Percentiles rank a stretch among this genome's conserved stretches.
Conservation (phyloP, 306 rosid species). For the Acmispon strigosus region DNA sequence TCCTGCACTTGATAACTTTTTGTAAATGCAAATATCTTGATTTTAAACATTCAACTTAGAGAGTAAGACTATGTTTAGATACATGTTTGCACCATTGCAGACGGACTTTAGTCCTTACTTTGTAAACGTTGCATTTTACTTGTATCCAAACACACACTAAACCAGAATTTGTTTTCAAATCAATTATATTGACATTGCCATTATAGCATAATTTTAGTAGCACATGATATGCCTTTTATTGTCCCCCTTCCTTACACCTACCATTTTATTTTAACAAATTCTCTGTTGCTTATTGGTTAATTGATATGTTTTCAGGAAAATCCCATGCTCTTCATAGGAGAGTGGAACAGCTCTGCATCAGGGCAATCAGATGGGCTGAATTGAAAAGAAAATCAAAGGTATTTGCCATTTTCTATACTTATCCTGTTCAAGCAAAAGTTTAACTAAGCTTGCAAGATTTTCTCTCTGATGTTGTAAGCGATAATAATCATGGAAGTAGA, state of each 20-base stretch:
- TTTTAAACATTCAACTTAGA: too few species aligned
- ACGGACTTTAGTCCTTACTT: too few species aligned
- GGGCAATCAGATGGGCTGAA: slow-evolving; percentile 49
- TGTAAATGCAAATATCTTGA: too few species aligned
- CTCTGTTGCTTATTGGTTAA: background rate
- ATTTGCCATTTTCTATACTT: background rate
- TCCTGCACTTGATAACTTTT: too few species aligned
- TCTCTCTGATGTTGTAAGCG: background rate
- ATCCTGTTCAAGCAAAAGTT: background rate
- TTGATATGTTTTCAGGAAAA: slow-evolving; percentile 32
- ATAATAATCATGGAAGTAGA: background rate
- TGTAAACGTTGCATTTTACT: too few species aligned
- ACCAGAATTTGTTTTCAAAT: background rate
- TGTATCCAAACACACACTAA: background rate
- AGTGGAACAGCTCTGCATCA: slow-evolving; percentile 47
- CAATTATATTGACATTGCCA: background rate
- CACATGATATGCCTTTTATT: too few species aligned
- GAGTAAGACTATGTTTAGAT: too few species aligned
- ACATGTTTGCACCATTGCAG: too few species aligned
- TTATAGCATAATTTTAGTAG: background rate
- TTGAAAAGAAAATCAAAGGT: slow-evolving; percentile 46
- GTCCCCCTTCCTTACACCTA: background rate
- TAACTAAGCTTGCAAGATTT: background rate
- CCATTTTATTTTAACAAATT: background rate
- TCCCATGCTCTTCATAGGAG: slow-evolving; percentile 53